These are phyloP conservation scores for Pleurotus ostreatus DNA, from an alignment of 768 basidiomycete genomes.

Conservation along the genomic window DNA sequence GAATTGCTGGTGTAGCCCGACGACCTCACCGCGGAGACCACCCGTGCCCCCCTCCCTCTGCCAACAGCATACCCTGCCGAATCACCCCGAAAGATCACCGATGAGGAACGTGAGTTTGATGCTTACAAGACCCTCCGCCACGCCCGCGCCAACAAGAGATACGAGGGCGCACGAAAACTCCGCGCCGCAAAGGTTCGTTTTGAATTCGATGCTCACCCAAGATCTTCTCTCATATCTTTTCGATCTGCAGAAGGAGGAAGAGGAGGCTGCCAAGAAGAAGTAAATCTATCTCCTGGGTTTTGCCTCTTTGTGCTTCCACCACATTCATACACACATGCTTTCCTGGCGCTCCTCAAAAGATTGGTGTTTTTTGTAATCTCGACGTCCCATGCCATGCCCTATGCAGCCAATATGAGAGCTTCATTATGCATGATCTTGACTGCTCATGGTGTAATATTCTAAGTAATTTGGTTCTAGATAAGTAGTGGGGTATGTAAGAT, in stretches of 20 bases:
- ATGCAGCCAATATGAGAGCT: slow-evolving; percentile 26
- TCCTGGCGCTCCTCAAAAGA: slow-evolving; percentile 31
- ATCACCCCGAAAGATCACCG: slow-evolving; percentile 88
- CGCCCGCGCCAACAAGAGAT: slow-evolving; percentile 75
- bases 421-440: neutral
- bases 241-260: slow-evolving; percentile 71
- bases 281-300: slow-evolving; percentile 33
- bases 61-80: slow-evolving; percentile 69
- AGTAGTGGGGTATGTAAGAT: neutral
- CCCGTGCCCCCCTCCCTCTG: slow-evolving; percentile 63
- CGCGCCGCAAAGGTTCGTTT: slow-evolving; percentile 76
- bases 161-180: slow-evolving; percentile 85
- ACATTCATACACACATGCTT: slow-evolving; percentile 17
- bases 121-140: slow-evolving; percentile 88
- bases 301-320: slow-evolving; percentile 15
- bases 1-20: slow-evolving; percentile 52
- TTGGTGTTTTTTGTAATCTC: slow-evolving; percentile 22
- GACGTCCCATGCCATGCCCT: slow-evolving; percentile 30
- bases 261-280: slow-evolving; percentile 91
- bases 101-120: slow-evolving; percentile 83
- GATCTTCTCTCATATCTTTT: neutral
- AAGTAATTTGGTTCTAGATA: neutral
- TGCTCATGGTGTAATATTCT: no score
- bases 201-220: neutral
- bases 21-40: slow-evolving; percentile 75